Evolutionary conservation across 208 protist species (phyloP).

Genomic region (Kentomonas sorsogonicus): DNA sequence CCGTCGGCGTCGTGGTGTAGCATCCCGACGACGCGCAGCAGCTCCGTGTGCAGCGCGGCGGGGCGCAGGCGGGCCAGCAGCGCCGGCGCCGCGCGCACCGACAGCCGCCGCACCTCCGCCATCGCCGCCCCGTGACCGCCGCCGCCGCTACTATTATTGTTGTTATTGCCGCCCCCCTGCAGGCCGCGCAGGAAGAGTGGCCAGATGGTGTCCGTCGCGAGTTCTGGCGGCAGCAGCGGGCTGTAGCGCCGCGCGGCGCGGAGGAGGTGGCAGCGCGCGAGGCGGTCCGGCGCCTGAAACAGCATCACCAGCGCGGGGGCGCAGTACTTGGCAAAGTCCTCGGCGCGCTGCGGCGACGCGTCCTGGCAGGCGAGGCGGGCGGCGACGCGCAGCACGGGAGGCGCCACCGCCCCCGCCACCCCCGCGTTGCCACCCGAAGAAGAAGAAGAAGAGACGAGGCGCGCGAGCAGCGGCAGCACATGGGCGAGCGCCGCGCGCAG

Average conservation of each 20-base stretch:
- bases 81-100: conserved; percentile 12
- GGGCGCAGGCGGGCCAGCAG: too few relatives aligned
- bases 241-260: conserved; percentile 42
- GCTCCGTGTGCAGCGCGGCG: too few relatives aligned
- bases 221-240: conserved; percentile 23
- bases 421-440: too few relatives aligned
- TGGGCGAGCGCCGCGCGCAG: too few relatives aligned
- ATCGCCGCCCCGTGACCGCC: conserved; percentile 7
- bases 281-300: conserved; percentile 47
- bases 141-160: conserved; percentile 8
- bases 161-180: conserved; percentile 10
- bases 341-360: conserved; percentile 18
- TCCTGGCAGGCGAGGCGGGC: too few relatives aligned
- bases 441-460: too few relatives aligned
- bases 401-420: too few relatives aligned
- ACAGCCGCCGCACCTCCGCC: background rate
- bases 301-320: conserved; percentile 55
- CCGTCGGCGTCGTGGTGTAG: too few relatives aligned
- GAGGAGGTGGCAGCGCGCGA: conserved; percentile 66
- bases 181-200: too few relatives aligned
- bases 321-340: conserved; percentile 49
- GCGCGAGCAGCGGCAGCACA: too few relatives aligned
- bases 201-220: conserved; percentile 63
- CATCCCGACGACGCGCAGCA: too few relatives aligned
- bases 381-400: too few relatives aligned